A percentile compares a stretch with the other conserved stretches of the same genome.
These are phyloP conservation scores for Pseudisothecium myosuroides DNA, from an alignment of 225 moss, liverwort and hornwort genomes.

Conservation along the genomic window DNA sequence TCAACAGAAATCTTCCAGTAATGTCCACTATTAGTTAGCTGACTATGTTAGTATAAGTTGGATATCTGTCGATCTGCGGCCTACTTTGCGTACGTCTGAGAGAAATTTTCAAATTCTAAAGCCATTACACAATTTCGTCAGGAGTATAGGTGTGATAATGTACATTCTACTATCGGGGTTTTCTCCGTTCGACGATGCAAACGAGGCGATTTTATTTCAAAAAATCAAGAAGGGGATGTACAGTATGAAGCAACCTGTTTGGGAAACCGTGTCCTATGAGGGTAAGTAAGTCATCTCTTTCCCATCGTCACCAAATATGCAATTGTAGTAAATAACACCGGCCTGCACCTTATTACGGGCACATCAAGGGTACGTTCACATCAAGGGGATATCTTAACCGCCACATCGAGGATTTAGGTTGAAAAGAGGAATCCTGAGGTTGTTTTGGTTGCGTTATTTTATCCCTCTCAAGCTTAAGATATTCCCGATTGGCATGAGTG, in stretches of 20 bases:
- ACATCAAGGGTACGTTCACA: background rate
- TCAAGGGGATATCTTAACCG: background rate
- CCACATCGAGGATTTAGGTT: background rate
- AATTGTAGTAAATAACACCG: background rate
- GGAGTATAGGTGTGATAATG: conserved; percentile 88
- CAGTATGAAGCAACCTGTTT: conserved; percentile 66
- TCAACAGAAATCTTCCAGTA: background rate
- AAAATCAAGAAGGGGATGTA: conserved; percentile 73
- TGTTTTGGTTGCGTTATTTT: background rate
- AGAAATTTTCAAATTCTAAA: background rate
- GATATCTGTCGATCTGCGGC: background rate
- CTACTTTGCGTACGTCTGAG: background rate
- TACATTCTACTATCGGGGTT: conserved; percentile 74
- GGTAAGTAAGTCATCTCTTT: conserved; percentile 8
- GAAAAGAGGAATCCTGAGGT: background rate
- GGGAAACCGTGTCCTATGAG: conserved; percentile 49
- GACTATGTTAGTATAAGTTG: background rate
- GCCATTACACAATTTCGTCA: background rate
- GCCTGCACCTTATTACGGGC: background rate
- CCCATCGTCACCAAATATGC: background rate
- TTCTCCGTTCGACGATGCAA: conserved; percentile 79
- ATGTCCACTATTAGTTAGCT: background rate
- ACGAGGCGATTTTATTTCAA: conserved; percentile 60
- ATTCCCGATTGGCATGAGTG: background rate
- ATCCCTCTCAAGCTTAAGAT: background rate